These are phyloP conservation scores for Aspergillus sp. DNA, from an alignment of 2,329 filamentous ascomycete genomes.

Conservation along the genomic window DNA sequence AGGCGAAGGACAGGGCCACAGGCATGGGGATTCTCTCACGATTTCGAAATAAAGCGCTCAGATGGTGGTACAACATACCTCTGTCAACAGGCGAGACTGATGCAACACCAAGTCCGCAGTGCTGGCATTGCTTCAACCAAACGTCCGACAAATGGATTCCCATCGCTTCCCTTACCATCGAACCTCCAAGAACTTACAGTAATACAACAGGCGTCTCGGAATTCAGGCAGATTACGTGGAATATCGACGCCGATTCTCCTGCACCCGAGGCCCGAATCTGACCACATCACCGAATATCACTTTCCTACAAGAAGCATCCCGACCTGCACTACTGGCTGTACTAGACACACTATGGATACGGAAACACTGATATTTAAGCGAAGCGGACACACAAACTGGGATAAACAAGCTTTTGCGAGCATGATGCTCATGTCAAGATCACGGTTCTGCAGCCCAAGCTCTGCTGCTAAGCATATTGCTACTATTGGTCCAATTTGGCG, in stretches of 20 bases:
- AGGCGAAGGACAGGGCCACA: background rate
- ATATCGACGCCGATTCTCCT: background rate
- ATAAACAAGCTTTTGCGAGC: background rate
- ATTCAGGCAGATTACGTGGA: background rate
- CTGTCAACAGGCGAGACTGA: background rate
- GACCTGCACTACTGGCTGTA: background rate
- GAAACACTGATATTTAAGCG: background rate
- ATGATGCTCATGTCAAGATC: background rate
- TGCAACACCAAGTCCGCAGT: background rate
- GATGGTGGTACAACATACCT: background rate
- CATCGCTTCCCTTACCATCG: background rate
- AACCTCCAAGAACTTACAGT: no score
- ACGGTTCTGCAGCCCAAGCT: background rate
- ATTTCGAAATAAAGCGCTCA: background rate
- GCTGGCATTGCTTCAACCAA: background rate
- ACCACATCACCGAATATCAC: background rate
- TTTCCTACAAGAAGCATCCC: background rate
- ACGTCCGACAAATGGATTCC: background rate
- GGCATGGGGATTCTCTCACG: background rate
- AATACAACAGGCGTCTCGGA: background rate
- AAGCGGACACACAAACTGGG: background rate
- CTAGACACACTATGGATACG: background rate
- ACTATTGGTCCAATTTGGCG: background rate
- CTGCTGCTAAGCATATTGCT: background rate
- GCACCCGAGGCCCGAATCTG: background rate